Conservation (phyloP, 2,329 filamentous ascomycete genomes). For the Thielaviopsis ethacetica region DNA sequence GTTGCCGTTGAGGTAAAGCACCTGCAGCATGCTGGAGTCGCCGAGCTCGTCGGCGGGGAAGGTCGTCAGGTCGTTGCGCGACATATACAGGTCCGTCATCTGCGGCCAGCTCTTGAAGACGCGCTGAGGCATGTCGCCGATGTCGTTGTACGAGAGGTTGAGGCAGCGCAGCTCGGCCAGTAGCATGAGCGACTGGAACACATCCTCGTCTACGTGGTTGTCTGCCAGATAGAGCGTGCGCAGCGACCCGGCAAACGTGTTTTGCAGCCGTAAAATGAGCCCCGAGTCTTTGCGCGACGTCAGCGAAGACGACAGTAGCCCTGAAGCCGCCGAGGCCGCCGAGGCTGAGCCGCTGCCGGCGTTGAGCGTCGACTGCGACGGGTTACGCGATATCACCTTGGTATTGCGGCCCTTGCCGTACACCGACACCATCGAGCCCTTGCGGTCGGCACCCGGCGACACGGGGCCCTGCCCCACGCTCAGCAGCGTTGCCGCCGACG, state of each 20-base stretch:
- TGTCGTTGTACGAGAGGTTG: conserved; percentile 80
- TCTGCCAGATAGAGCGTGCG: conserved; percentile 79
- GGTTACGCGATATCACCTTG: conserved; percentile 57
- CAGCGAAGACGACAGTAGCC: no score
- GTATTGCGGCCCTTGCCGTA: conserved; percentile 71
- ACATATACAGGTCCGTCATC: conserved; percentile 81
- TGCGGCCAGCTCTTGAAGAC: conserved; percentile 82
- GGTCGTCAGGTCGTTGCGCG: conserved; percentile 83
- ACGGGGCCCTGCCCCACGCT: conserved; percentile 62
- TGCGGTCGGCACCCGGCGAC: conserved; percentile 44
- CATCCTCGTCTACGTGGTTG: conserved; percentile 84
- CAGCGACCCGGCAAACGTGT: conserved; percentile 78
- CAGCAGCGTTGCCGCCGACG: conserved; percentile 44
- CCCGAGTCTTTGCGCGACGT: conserved; percentile 74
- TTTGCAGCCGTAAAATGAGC: conserved; percentile 59
- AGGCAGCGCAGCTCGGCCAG: conserved; percentile 72
- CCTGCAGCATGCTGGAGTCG: conserved; percentile 73
- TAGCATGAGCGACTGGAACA: conserved; percentile 78
- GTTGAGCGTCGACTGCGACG: conserved; percentile 27
- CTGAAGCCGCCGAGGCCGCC: no score
- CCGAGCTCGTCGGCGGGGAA: conserved; percentile 66
- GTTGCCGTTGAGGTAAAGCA: conserved; percentile 92
- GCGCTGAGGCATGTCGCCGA: conserved; percentile 80
- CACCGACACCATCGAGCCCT: conserved; percentile 70
- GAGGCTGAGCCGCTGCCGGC: conserved; percentile 27